Conservation (phyloP, 306 rosid genomes). For the Cucurbita moschata region DNA sequence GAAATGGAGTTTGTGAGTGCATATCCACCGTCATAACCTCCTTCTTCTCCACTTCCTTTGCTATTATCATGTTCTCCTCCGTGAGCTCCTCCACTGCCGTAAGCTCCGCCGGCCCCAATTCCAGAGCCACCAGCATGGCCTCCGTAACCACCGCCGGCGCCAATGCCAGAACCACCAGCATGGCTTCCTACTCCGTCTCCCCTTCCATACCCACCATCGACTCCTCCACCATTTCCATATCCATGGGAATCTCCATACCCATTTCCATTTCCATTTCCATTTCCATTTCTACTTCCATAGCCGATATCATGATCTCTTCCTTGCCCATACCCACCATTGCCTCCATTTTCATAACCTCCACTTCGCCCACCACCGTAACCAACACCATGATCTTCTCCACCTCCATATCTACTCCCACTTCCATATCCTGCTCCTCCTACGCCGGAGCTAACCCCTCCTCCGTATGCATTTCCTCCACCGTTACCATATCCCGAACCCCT, state of each 20-base stretch:
- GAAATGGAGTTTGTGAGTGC: conserved; percentile 3
- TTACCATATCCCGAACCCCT: neutral
- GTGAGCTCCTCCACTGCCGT: conserved; percentile 19
- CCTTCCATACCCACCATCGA: no score
- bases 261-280: neutral
- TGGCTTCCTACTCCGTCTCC: no score
- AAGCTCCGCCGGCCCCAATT: neutral
- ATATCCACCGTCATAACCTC: conserved; percentile 49
- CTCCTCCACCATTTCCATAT: conserved; percentile 22
- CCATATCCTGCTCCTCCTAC: conserved; percentile 7
- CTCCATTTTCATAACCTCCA: neutral
- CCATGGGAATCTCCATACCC: conserved; percentile 5
- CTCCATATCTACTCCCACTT: conserved; percentile 2
- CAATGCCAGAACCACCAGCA: no score
- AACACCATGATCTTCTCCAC: neutral
- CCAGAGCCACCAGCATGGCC: neutral
- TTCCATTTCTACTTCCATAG: neutral
- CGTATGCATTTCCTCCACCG: no score
- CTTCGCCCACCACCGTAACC: neutral
- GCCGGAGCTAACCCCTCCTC: no score
- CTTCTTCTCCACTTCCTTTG: conserved; percentile 30
- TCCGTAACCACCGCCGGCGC: conserved; percentile 17
- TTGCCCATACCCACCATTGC: neutral
- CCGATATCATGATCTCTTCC: neutral
- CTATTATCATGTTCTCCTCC: conserved; percentile 35